Conservation (phyloP, 306 rosid species). For the Aeschynomene evenia region DNA sequence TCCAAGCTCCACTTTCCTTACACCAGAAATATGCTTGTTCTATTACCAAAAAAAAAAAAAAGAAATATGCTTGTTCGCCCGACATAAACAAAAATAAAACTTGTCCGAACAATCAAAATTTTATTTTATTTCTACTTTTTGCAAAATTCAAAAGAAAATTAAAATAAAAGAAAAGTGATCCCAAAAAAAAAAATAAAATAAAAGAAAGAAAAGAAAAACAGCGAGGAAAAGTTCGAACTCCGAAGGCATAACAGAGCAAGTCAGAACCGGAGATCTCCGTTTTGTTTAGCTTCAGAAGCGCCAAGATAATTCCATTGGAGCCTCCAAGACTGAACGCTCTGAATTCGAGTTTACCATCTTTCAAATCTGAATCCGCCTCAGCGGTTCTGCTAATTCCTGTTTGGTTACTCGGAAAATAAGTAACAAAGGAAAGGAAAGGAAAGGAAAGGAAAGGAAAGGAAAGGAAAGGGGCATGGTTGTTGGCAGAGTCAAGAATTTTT, state of each 20-base stretch:
- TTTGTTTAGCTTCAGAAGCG: not conserved
- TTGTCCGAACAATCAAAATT: too few relatives aligned
- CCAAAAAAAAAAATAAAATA: not conserved
- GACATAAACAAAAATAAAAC: not conserved
- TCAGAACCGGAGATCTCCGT: conserved; percentile 5
- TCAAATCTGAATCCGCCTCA: not conserved
- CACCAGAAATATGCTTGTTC: too few relatives aligned
- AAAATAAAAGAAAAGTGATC: not conserved
- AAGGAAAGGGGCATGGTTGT: conserved; percentile 12
- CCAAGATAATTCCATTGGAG: not conserved
- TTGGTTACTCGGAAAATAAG: conserved; percentile 28
- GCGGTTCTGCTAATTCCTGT: not conserved
- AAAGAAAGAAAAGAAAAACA: not conserved
- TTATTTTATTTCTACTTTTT: too few relatives aligned
- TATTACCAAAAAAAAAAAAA: not conserved
- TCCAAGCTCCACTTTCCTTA: too few relatives aligned
- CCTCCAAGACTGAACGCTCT: not conserved
- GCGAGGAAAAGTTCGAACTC: not conserved
- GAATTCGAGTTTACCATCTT: not conserved
- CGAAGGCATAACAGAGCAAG: not conserved
- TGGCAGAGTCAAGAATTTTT: not conserved
- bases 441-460: not conserved
- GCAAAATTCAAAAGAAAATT: not conserved
- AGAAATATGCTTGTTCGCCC: not conserved
- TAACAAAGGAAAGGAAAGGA: not conserved